Evolutionary conservation across 345 rosid genomes (phyloP).

Genomic region (Salix suchowensis): DNA sequence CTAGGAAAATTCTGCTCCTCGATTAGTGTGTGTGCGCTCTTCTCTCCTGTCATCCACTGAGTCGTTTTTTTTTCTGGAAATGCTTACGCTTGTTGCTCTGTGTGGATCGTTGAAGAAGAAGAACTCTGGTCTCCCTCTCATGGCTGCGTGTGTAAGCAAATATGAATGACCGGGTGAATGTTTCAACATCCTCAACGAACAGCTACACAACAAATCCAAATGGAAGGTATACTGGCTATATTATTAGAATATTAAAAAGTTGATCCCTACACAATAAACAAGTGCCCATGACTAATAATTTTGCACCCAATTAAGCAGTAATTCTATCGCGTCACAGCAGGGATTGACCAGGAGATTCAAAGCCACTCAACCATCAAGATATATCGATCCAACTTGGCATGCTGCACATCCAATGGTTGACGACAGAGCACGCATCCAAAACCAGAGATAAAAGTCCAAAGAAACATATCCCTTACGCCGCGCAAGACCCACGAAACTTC

Average conservation of each 20-base stretch:
- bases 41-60: not conserved
- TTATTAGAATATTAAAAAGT: conserved; percentile 4
- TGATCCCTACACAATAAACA: not conserved
- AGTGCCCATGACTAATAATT: too few relatives aligned
- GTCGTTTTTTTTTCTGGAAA: not conserved
- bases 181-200: conserved; percentile 42
- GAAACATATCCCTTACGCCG: too few relatives aligned
- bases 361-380: too few relatives aligned
- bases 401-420: too few relatives aligned
- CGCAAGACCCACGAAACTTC: not conserved
- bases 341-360: too few relatives aligned
- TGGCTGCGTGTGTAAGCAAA: conserved; percentile 3
- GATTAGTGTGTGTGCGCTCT: too few relatives aligned
- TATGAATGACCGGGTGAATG: not conserved
- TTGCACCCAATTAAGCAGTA: too few relatives aligned
- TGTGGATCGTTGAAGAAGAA: not conserved
- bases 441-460: too few relatives aligned
- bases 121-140: not conserved
- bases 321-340: too few relatives aligned
- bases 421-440: too few relatives aligned
- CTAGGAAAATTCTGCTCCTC: too few relatives aligned
- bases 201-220: conserved; percentile 38
- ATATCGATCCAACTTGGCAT: too few relatives aligned
- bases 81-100: not conserved
- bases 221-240: conserved; percentile 8